These are phyloP conservation scores for Ophiocordyceps australis DNA, from an alignment of 2,329 filamentous ascomycete genomes.

Conservation along the genomic window DNA sequence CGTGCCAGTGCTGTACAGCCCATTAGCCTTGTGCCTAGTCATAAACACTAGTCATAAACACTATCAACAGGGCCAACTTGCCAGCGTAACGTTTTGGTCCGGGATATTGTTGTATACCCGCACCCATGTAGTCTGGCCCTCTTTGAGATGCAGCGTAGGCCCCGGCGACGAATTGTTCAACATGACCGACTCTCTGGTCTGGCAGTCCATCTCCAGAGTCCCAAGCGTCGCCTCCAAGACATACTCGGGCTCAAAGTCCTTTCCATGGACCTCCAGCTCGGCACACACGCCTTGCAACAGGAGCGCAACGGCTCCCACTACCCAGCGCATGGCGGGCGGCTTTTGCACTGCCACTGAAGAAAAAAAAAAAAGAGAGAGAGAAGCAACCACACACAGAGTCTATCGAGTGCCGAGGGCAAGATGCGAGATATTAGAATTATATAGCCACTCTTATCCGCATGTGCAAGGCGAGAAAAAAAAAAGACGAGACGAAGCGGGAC, in stretches of 20 bases:
- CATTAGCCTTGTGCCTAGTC: background rate
- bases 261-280: slow-evolving; percentile 1
- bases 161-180: slow-evolving; percentile 35
- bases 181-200: slow-evolving; percentile 24
- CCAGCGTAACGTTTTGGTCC: slow-evolving; percentile 33
- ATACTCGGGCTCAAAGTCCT: slow-evolving; percentile 2
- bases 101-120: slow-evolving; percentile 38
- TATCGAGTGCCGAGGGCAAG: no score
- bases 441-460: no score
- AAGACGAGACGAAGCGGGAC: no score
- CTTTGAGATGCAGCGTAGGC: slow-evolving; percentile 25
- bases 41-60: no score
- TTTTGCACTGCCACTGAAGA: no score
- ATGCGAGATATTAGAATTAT: no score
- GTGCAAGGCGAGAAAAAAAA: no score
- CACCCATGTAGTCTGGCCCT: slow-evolving; percentile 33
- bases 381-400: no score
- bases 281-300: background rate
- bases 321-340: no score
- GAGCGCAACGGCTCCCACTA: background rate
- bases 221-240: slow-evolving; percentile 5
- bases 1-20: slow-evolving; percentile 45
- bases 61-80: slow-evolving; percentile 9
- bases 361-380: no score
- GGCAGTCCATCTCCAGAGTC: slow-evolving; percentile 24